phyloP scores from a whole-genome alignment of 2,329 filamentous ascomycete genomes.

The Apiospora sp. region DNA sequence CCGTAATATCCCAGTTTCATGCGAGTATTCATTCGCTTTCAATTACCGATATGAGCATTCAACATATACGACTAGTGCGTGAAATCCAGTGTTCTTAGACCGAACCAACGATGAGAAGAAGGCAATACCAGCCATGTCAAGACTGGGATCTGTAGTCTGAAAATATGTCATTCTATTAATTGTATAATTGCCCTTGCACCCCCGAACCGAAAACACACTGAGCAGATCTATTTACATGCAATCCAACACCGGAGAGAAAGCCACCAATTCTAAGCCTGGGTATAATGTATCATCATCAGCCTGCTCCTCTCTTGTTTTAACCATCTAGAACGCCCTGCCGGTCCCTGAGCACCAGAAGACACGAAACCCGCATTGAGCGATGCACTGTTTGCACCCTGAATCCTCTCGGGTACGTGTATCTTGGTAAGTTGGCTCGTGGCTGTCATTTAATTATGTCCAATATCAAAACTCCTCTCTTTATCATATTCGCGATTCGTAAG shows the following conservation, averaged over 20 bases:
- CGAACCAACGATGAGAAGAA: neutral
- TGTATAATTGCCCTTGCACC: neutral
- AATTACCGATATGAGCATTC: neutral
- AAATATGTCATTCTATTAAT: neutral
- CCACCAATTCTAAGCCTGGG: constrained; percentile 10
- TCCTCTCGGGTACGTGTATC: neutral
- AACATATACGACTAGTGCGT: no score
- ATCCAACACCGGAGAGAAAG: neutral
- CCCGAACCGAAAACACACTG: neutral
- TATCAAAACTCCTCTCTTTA: neutral
- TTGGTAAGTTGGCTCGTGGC: neutral
- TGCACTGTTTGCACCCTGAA: neutral
- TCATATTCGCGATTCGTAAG: neutral
- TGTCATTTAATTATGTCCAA: neutral
- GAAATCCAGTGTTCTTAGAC: neutral
- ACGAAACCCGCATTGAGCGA: neutral
- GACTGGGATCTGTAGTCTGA: neutral
- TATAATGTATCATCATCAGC: constrained; percentile 16
- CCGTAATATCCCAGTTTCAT: neutral
- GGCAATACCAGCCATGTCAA: neutral
- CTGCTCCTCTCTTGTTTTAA: neutral
- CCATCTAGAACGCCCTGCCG: constrained; percentile 10
- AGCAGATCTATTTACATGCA: constrained; percentile 1
- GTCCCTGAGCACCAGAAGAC: neutral
- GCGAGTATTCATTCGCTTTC: neutral